A percentile compares a stretch with the other conserved stretches of the same genome.
phyloP scores from a whole-genome alignment of 23 red algal species.

The Gracilariopsis chorda region DNA sequence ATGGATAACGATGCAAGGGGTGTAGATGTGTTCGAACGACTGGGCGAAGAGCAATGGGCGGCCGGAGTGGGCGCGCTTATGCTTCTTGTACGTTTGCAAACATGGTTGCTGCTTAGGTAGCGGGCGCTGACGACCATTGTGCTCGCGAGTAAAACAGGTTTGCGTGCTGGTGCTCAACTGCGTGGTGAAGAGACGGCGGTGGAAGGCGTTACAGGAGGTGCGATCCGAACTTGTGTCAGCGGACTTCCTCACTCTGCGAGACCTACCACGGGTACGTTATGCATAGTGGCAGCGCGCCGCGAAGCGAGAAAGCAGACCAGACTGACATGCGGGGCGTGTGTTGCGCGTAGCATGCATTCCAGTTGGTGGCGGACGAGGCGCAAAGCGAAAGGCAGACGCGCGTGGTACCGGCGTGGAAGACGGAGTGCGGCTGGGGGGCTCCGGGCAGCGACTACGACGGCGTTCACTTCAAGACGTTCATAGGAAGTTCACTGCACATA shows the following conservation, averaged over 20 bases:
- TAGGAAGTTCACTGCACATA: conserved; percentile 39
- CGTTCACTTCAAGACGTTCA: conserved; percentile 68
- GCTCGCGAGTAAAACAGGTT: neutral
- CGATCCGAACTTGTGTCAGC: conserved; percentile 43
- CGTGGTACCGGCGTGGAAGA: conserved; percentile 41
- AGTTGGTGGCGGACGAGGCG: conserved; percentile 31
- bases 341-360: conserved; percentile 12
- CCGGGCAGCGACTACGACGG: conserved; percentile 41
- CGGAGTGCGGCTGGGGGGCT: conserved; percentile 50
- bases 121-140: neutral
- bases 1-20: neutral
- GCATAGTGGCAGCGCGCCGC: neutral
- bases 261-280: conserved; percentile 29
- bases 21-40: neutral
- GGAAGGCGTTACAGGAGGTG: conserved; percentile 28
- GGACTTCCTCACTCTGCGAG: conserved; percentile 25
- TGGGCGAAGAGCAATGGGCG: neutral
- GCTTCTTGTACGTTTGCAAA: neutral
- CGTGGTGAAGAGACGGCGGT: conserved; percentile 19
- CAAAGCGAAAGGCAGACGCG: neutral
- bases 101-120: neutral
- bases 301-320: neutral
- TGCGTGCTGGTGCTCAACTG: conserved; percentile 42
- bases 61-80: neutral
- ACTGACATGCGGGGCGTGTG: neutral